Conservation (phyloP, 768 basidiomycete species). For the Lentinula sp. region DNA sequence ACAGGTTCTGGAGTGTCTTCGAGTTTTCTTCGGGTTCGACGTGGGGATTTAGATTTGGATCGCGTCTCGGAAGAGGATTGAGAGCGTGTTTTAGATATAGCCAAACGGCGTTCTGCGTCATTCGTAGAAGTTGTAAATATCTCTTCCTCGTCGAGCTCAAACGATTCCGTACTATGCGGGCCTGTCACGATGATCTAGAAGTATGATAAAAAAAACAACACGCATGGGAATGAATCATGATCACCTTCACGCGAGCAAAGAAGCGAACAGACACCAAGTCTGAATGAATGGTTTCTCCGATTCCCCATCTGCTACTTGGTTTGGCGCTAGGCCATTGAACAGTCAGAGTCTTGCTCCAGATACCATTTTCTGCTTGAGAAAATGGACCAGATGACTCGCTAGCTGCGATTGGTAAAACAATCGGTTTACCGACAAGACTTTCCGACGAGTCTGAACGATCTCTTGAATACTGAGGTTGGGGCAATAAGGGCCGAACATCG, state of each 20-base stretch:
- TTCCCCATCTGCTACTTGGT: slow-evolving; percentile 68
- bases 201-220: slow-evolving; percentile 6
- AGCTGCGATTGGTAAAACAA: slow-evolving; percentile 48
- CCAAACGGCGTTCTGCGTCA: slow-evolving; percentile 60
- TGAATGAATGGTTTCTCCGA: slow-evolving; percentile 65
- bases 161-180: slow-evolving; percentile 53
- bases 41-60: slow-evolving; percentile 11
- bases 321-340: slow-evolving; percentile 69
- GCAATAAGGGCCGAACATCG: slow-evolving; percentile 32
- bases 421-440: slow-evolving; percentile 30
- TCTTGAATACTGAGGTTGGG: slow-evolving; percentile 27
- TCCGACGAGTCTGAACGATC: slow-evolving; percentile 22
- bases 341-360: slow-evolving; percentile 61
- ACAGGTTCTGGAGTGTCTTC: slow-evolving; percentile 1
- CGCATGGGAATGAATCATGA: slow-evolving; percentile 10
- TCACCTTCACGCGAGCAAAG: slow-evolving; percentile 64
- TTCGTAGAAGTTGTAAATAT: slow-evolving; percentile 64
- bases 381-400: slow-evolving; percentile 58
- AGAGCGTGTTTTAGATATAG: slow-evolving; percentile 50
- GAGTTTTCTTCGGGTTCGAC: slow-evolving; percentile 10
- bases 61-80: slow-evolving; percentile 21
- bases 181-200: slow-evolving; percentile 44
- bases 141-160: slow-evolving; percentile 68
- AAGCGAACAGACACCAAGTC: slow-evolving; percentile 62
- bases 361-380: slow-evolving; percentile 45